These are phyloP conservation scores for Penicillium malachiteum DNA, from an alignment of 495 filamentous ascomycete genomes.

Conservation along the genomic window DNA sequence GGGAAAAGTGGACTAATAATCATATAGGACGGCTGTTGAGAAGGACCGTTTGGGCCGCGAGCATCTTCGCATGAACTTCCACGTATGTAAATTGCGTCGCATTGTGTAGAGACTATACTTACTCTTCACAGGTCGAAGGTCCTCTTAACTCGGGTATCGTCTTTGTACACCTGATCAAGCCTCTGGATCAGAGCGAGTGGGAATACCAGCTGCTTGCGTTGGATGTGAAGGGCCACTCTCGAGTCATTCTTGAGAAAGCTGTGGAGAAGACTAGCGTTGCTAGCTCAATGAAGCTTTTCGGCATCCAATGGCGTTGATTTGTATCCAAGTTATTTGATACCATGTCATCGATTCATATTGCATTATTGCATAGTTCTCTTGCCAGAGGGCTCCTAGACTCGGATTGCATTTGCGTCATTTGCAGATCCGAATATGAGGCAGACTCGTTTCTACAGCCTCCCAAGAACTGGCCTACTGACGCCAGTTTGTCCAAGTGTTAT, in stretches of 20 bases:
- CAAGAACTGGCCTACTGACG: not conserved
- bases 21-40: slow-evolving; percentile 57
- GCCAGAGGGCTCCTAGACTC: too few relatives aligned
- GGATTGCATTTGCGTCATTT: too few relatives aligned
- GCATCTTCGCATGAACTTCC: slow-evolving; percentile 84
- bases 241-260: slow-evolving; percentile 50
- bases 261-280: slow-evolving; percentile 38
- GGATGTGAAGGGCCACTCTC: slow-evolving; percentile 64
- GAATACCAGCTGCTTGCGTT: slow-evolving; percentile 79
- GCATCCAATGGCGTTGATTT: slow-evolving; percentile 51
- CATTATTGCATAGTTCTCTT: not conserved
- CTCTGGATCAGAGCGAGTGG: slow-evolving; percentile 60
- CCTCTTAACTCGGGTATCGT: slow-evolving; percentile 73
- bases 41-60: slow-evolving; percentile 75
- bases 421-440: not conserved
- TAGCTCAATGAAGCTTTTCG: slow-evolving; percentile 48
- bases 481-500: not conserved
- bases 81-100: slow-evolving; percentile 50
- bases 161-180: slow-evolving; percentile 71
- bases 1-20: not conserved
- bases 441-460: not conserved
- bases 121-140: slow-evolving; percentile 68
- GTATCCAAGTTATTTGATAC: not conserved
- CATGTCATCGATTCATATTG: not conserved
- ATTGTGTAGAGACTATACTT: not conserved